Evolutionary conservation across 805 yeast genomes (phyloP).

Genomic region (Pichia phayaonensis): DNA sequence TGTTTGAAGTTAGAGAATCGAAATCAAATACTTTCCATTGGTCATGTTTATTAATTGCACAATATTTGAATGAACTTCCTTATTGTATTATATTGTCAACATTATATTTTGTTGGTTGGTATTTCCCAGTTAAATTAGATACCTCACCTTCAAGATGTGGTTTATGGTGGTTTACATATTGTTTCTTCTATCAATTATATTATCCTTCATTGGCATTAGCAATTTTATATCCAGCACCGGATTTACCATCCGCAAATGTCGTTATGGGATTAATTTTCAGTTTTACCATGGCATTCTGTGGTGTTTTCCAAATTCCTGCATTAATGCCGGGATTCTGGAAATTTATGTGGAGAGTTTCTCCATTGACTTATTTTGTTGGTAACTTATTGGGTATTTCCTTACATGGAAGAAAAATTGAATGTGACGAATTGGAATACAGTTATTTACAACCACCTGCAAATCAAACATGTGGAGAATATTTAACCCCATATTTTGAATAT

Average conservation of each 20-base stretch:
- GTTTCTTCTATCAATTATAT: conserved; percentile 37
- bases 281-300: conserved; percentile 57
- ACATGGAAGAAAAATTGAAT: conserved; percentile 44
- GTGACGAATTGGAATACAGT: conserved; percentile 42
- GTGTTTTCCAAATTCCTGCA: conserved; percentile 51
- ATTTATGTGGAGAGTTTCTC: conserved; percentile 72
- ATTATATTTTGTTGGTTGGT: conserved; percentile 36
- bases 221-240: conserved; percentile 52
- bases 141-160: conserved; percentile 37
- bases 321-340: conserved; percentile 79
- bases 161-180: conserved; percentile 32
- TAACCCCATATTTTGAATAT: conserved; percentile 30
- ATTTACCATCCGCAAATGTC: conserved; percentile 60
- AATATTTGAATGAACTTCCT: conserved; percentile 52
- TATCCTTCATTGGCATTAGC: conserved; percentile 45
- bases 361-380: conserved; percentile 62
- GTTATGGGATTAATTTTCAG: conserved; percentile 48
- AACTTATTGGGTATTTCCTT: conserved; percentile 39
- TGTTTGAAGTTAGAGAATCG: conserved; percentile 64
- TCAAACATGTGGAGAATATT: conserved; percentile 54
- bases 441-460: conserved; percentile 50
- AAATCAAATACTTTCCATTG: conserved; percentile 70
- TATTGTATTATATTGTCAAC: conserved; percentile 45
- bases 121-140: conserved; percentile 30
- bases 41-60: conserved; percentile 49